phyloP scores from a whole-genome alignment of 176 grass and related monocot species.

The Pharus latifolius region DNA sequence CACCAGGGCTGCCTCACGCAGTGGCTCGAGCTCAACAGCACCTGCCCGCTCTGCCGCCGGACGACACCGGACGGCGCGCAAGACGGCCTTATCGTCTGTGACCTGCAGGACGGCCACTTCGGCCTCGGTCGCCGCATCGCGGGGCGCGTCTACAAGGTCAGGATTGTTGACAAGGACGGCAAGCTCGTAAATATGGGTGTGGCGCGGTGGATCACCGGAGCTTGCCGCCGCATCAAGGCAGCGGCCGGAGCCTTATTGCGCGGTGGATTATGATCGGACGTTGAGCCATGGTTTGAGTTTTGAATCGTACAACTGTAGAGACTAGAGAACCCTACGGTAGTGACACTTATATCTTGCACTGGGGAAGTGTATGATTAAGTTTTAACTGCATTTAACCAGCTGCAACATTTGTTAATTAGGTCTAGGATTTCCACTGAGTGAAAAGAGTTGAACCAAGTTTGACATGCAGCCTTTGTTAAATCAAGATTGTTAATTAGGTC shows the following conservation, averaged over 20 bases:
- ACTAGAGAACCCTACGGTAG: no score
- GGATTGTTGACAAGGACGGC: neutral
- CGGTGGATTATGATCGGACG: neutral
- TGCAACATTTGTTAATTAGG: no score
- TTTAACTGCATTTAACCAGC: no score
- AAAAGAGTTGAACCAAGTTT: no score
- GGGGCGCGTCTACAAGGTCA: neutral
- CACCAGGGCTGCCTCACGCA: constrained; percentile 16
- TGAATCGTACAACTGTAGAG: no score
- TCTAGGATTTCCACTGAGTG: no score
- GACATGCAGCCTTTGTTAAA: no score
- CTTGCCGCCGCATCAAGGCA: neutral
- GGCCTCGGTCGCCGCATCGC: constrained; percentile 4
- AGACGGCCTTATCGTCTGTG: constrained; percentile 12
- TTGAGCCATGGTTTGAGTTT: no score
- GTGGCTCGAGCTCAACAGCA: neutral
- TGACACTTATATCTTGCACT: no score
- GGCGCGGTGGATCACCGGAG: neutral
- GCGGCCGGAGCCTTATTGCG: neutral
- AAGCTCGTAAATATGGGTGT: neutral
- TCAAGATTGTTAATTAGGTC: no score
- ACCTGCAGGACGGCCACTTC: neutral
- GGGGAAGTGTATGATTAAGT: no score
- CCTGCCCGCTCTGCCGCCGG: constrained; percentile 15
- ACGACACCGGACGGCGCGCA: neutral